Conservation (phyloP, 208 protist species). For the Acanthamoeba royreba region DNA sequence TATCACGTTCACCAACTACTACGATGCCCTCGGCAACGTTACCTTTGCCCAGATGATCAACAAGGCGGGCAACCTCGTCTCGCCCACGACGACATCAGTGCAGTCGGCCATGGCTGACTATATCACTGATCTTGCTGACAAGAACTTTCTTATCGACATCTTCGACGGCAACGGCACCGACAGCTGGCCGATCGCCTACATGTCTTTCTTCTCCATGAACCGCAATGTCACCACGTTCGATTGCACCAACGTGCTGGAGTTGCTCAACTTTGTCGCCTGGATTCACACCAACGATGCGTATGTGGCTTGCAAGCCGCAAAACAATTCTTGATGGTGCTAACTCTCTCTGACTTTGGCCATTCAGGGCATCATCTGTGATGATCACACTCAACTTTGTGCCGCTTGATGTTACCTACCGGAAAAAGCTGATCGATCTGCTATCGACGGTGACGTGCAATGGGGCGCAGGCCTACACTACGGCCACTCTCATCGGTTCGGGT, state of each 20-base stretch:
- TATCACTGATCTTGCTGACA: background rate
- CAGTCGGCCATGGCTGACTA: background rate
- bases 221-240: background rate
- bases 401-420: background rate
- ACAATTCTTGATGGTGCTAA: background rate
- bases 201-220: background rate
- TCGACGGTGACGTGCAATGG: background rate
- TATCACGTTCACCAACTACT: background rate
- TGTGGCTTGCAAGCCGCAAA: background rate
- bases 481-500: background rate
- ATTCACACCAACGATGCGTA: background rate
- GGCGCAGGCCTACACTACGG: background rate
- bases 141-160: background rate
- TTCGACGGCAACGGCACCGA: background rate
- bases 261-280: conserved; percentile 1
- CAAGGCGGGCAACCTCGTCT: background rate
- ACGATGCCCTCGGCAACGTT: background rate
- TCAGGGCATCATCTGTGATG: background rate
- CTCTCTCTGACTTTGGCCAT: background rate
- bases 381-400: background rate
- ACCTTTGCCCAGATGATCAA: background rate
- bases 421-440: background rate
- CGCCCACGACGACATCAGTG: background rate
- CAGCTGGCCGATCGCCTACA: conserved; percentile 7
- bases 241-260: background rate